phyloP scores from a whole-genome alignment of 2,329 filamentous ascomycete species.

The Fusarium dlaminii region DNA sequence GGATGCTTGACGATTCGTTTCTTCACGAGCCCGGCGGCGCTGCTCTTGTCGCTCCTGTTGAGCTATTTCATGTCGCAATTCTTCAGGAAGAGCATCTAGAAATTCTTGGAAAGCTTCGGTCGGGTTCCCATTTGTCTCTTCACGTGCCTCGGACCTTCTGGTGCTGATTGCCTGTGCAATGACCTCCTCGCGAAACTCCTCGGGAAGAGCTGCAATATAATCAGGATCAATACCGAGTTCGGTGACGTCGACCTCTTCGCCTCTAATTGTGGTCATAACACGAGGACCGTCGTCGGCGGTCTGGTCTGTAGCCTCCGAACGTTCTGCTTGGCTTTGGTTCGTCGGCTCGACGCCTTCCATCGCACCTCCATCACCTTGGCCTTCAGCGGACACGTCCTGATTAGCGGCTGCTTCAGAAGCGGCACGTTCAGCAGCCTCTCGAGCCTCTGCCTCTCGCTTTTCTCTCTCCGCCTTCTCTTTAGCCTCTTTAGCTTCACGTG shows the following conservation, averaged over 20 bases:
- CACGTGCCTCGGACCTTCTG: slow-evolving; percentile 78
- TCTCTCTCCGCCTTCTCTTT: slow-evolving; percentile 73
- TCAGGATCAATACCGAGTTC: slow-evolving; percentile 93
- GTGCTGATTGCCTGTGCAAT: slow-evolving; percentile 90
- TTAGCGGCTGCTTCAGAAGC: slow-evolving; percentile 63
- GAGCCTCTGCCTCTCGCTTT: slow-evolving; percentile 76
- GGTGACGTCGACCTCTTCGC: slow-evolving; percentile 91
- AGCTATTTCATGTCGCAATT: slow-evolving; percentile 89
- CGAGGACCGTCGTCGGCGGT: slow-evolving; percentile 54
- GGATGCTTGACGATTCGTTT: slow-evolving; percentile 74
- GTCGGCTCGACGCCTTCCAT: slow-evolving; percentile 83
- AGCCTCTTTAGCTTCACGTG: slow-evolving; percentile 76
- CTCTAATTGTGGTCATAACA: slow-evolving; percentile 84
- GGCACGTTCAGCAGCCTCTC: slow-evolving; percentile 65
- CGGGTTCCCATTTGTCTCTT: slow-evolving; percentile 76
- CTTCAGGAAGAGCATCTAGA: slow-evolving; percentile 87
- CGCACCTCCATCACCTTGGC: slow-evolving; percentile 47
- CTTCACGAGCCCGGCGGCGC: slow-evolving; percentile 86
- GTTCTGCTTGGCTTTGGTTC: slow-evolving; percentile 45
- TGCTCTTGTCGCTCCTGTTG: slow-evolving; percentile 91
- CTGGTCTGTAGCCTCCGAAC: slow-evolving; percentile 44
- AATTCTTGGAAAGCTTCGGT: slow-evolving; percentile 93
- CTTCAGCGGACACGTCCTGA: slow-evolving; percentile 2
- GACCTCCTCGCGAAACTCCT: slow-evolving; percentile 95
- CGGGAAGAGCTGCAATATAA: slow-evolving; percentile 95